Conservation (phyloP, 805 yeast species). For the Phaffomyces antillensis region DNA sequence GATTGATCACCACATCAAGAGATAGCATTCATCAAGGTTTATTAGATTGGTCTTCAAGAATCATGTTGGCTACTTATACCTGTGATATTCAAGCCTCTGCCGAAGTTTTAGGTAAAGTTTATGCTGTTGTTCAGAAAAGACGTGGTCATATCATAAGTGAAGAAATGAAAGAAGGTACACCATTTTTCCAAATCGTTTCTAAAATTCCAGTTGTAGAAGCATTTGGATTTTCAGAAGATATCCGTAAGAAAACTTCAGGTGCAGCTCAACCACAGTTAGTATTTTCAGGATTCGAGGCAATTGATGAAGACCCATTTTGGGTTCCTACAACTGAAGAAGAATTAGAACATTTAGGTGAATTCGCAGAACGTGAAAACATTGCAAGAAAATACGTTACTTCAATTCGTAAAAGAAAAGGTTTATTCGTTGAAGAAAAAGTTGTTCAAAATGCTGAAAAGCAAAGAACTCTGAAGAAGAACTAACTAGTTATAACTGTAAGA, state of each 20-base stretch:
- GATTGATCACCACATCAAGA: conserved; percentile 65
- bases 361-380: conserved; percentile 85
- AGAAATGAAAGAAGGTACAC: conserved; percentile 98
- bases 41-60: conserved; percentile 78
- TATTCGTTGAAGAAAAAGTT: conserved; percentile 83
- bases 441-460: conserved; percentile 92
- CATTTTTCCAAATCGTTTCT: conserved; percentile 84
- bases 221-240: conserved; percentile 93
- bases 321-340: conserved; percentile 97
- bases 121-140: conserved; percentile 85
- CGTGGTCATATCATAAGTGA: conserved; percentile 82
- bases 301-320: conserved; percentile 97
- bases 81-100: conserved; percentile 95
- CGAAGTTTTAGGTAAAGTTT: conserved; percentile 92
- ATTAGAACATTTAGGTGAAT: conserved; percentile 85
- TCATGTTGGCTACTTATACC: conserved; percentile 86
- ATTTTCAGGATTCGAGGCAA: conserved; percentile 78
- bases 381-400: conserved; percentile 82
- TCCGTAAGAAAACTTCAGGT: conserved; percentile 88
- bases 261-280: conserved; percentile 96
- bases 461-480: conserved; percentile 55
- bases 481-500: no score
- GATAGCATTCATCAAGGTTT: conserved; percentile 67
- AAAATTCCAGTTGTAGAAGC: conserved; percentile 91
- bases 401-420: conserved; percentile 80